Base-by-base conservation (phyloP, 2,329 filamentous ascomycete species). In the Arthrinium phaeospermum region DNA sequence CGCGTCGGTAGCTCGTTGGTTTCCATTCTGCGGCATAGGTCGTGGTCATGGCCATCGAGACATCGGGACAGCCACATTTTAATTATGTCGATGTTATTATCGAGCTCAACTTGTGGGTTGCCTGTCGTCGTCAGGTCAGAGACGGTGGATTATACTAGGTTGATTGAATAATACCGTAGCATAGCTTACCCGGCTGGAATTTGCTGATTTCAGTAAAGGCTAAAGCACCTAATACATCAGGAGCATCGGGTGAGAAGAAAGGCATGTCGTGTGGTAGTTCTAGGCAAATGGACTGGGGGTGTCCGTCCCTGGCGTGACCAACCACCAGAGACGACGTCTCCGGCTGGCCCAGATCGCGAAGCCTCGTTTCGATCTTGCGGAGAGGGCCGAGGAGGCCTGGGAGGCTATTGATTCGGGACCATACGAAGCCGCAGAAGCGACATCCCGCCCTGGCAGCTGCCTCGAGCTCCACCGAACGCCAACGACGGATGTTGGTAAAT, bases 361-460 rank as follows among this genome's bases (percentile, higher is more conserved):
- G 69, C 27, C 69, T 34, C 24, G 34, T 41, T 34, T 53, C 46
- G 16, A 61, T 51, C 2, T 44, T 53, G 69, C 69, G 69, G 27
- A 70, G 57, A 41, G 2, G 3, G 45, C 45, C 69, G 37, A 70
- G 46, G 10, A 37, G 6, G 51, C 47, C 49, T 22, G 22, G 24
- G 7, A 22, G 3, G 8, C 6, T 44, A 13, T 8, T 41, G 10
- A 70, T 22, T n/a, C 16, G 24, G 1, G 12, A 61, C 34, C 51
- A 41, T 7, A 51, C 34, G 13, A 37, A 61, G n/a, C 46, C 69
- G 27, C 69, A 70, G 69, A 53, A 70, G 34, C 22, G 46, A 13
- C 69, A 70, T 5, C 69, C 69, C 6, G 49, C n/a, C 47, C 46
- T 70, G 7, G 69, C 37, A 41, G 69, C 69, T 44, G 69, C 69